Evolutionary conservation across 2,329 filamentous ascomycete species (phyloP).

Genomic region (Basipetospora chlamydospora): DNA sequence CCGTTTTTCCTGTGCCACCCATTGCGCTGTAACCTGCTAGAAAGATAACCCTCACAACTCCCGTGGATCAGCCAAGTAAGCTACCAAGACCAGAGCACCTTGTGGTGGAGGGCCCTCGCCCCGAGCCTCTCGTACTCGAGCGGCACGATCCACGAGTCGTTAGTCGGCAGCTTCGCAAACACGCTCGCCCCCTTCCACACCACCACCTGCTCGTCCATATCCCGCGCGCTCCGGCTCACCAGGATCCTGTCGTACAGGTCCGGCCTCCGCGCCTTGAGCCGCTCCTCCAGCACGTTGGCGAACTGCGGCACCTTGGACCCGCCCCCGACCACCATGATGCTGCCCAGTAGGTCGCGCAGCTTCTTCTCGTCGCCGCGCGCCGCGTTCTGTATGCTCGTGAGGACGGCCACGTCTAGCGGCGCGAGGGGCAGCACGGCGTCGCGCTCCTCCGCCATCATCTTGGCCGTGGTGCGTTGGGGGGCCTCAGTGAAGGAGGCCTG

Average conservation of each 20-base stretch:
- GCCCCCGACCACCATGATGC: conserved; percentile 82
- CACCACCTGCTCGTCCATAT: conserved; percentile 95
- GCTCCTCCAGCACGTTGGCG: conserved; percentile 68
- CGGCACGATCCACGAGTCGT: conserved; percentile 87
- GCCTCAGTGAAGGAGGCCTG: conserved; percentile 1
- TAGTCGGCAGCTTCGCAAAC: conserved; percentile 80
- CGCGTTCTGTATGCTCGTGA: conserved; percentile 78
- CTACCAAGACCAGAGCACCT: conserved; percentile 53
- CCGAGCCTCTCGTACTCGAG: conserved; percentile 82
- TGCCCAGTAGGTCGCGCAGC: conserved; percentile 74
- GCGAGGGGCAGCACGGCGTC: conserved; percentile 72
- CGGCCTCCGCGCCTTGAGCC: conserved; percentile 51
- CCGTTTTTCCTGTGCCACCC: too few species aligned
- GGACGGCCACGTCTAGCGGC: conserved; percentile 76
- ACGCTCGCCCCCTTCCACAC: conserved; percentile 97
- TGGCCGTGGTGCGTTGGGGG: conserved; percentile 30
- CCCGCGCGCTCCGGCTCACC: conserved; percentile 61
- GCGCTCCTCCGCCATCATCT: conserved; percentile 49
- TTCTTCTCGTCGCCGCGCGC: conserved; percentile 85
- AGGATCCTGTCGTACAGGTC: conserved; percentile 46
- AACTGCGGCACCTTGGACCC: conserved; percentile 71
- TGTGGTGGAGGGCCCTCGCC: conserved; percentile 68
- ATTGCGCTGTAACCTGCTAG: too few species aligned
- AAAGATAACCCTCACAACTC: too few species aligned
- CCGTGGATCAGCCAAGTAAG: too few species aligned